Base-by-base conservation (phyloP, 2,329 filamentous ascomycete species). In the Colletotrichum aenigma region DNA sequence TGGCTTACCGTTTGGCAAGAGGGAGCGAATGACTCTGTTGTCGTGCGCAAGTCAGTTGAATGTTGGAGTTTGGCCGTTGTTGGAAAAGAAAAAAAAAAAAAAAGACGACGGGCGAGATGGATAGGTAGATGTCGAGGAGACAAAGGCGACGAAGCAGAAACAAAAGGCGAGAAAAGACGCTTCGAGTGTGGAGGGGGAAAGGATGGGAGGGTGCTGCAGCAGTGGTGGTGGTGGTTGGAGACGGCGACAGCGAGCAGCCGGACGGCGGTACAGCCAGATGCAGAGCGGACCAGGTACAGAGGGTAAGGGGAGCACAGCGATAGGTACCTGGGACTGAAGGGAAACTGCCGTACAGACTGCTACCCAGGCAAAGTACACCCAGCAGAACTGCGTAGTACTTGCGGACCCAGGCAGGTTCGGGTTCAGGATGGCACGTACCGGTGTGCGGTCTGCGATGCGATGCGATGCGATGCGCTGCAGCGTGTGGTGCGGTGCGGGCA, bases 401-500 rank as follows among this genome's bases (percentile, higher is more conserved):
- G 21, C 21, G n/a, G 16, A 56, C 16, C 32, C 48, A 21, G n/a
- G 43, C 36, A 26, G 64, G 43, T 15, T 48, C 18, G 55, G 64
- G 70, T 15, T 69, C 26, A 62, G 55, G 70, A 38, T 70, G 62
- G 72, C 72, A 75, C 72, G 73, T 75, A 64, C 73, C 73, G 56
- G 26, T 43, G 24, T 21, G 73, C 56, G 70, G 73, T 67, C 64
- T 75, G 64, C 66, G 43, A 55, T 71, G 72, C 68, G 67, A 48
- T 66, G 71, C 71, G 68, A 61, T 61, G 67, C 67, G 67, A 66
- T 75, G 69, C 73, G 69, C 32, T 75, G 62, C 38, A 52, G 69
- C 32, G 60, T 43, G 55, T 43, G 36, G 61, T 71, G 68, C 74
- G 56, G 65, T 66, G 64, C 71, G 72, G 76, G 64, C 74, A 76